Evolutionary conservation across 768 basidiomycete genomes (phyloP).

Genomic region (Antrodiella citrinella): DNA sequence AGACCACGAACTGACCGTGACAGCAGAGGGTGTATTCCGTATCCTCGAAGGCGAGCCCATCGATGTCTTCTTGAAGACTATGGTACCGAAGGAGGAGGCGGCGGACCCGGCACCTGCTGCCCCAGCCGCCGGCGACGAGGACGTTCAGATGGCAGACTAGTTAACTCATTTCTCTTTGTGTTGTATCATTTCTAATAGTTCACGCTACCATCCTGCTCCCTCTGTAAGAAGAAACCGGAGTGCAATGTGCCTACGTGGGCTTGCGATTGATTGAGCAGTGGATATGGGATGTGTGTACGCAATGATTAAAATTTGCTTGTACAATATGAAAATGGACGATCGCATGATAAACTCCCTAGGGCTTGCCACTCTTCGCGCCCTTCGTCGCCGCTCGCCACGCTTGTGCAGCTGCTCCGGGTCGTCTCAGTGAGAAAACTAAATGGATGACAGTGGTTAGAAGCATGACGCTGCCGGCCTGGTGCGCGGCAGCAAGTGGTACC

Average conservation of each 20-base stretch:
- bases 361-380: conserved; percentile 4
- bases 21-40: conserved; percentile 60
- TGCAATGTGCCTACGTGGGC: background rate
- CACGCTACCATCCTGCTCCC: too few species aligned
- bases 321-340: background rate
- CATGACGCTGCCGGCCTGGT: conserved; percentile 92
- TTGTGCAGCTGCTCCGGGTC: conserved; percentile 58
- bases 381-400: conserved; percentile 41
- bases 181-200: background rate
- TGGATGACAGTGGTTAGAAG: conserved; percentile 80
- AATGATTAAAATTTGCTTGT: background rate
- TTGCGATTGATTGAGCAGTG: background rate
- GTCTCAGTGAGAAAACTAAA: conserved; percentile 59
- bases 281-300: background rate
- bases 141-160: conserved; percentile 82
- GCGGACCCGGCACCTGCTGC: conserved; percentile 39
- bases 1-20: conserved; percentile 42
- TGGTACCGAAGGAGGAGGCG: conserved; percentile 62
- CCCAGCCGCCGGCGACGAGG: conserved; percentile 50
- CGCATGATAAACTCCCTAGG: background rate
- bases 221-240: background rate
- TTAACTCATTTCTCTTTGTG: background rate
- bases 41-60: conserved; percentile 82
- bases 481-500: conserved; percentile 82
- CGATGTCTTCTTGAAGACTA: conserved; percentile 63